Conservation (phyloP, 805 yeast genomes). For the Candida insectalens region DNA sequence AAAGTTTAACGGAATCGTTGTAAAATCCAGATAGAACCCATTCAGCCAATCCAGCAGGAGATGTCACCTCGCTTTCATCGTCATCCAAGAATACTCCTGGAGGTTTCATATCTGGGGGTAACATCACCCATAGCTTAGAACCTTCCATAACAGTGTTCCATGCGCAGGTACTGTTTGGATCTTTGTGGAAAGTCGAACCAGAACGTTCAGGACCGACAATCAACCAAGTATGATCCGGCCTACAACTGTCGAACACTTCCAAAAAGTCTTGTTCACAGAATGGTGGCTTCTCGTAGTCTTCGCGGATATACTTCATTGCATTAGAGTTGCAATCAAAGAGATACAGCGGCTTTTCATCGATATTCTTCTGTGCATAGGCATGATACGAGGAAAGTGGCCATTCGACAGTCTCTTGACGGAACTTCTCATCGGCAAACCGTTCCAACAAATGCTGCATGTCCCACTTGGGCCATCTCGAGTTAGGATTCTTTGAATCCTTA, state of each 20-base stretch:
- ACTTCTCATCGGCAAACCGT: constrained; percentile 50
- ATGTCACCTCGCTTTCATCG: constrained; percentile 79
- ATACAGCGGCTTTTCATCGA: constrained; percentile 79
- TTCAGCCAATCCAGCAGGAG: constrained; percentile 89
- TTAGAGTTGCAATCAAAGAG: constrained; percentile 70
- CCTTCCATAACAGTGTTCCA: constrained; percentile 82
- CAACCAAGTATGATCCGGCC: constrained; percentile 92
- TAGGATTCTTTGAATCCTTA: constrained; percentile 10
- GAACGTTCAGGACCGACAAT: constrained; percentile 75
- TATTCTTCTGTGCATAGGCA: constrained; percentile 49
- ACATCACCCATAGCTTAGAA: constrained; percentile 78
- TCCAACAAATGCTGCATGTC: constrained; percentile 34
- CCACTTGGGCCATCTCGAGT: constrained; percentile 59
- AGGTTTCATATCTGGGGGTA: constrained; percentile 67
- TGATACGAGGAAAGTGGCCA: constrained; percentile 63
- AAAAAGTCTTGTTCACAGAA: constrained; percentile 49
- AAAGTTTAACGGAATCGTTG: constrained; percentile 51
- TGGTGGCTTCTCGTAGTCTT: constrained; percentile 44
- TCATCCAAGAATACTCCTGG: constrained; percentile 78
- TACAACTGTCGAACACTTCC: constrained; percentile 27
- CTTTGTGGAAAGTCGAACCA: constrained; percentile 90
- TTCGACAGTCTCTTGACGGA: constrained; percentile 78
- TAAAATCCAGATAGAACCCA: constrained; percentile 82
- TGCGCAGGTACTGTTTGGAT: constrained; percentile 84
- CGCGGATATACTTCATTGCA: constrained; percentile 46